Evolutionary conservation across 306 rosid genomes (phyloP).

Genomic region (Glycine latifolia): DNA sequence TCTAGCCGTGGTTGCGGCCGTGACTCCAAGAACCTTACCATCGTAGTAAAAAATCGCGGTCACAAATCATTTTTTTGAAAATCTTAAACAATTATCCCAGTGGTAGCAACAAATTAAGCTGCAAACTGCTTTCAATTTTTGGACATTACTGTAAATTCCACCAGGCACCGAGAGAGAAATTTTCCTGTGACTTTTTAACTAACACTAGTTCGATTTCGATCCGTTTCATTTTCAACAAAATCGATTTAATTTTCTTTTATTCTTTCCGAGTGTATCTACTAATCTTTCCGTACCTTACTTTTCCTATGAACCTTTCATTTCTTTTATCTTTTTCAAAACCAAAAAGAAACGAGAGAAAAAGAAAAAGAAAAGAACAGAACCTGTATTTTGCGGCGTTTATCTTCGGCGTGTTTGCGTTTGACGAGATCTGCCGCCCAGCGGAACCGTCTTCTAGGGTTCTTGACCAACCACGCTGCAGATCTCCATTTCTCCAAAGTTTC

Average conservation of each 20-base stretch:
- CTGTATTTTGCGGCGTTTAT: slow-evolving; percentile 57
- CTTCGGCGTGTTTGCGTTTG: slow-evolving; percentile 60
- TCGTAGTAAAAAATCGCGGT: too few relatives aligned
- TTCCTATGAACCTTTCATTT: too few relatives aligned
- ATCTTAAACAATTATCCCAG: too few relatives aligned
- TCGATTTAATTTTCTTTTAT: background rate
- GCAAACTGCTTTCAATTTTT: background rate
- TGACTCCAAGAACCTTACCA: too few relatives aligned
- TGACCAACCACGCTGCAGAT: slow-evolving; percentile 66
- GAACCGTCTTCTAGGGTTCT: slow-evolving; percentile 73
- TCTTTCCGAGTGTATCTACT: background rate
- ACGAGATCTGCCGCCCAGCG: slow-evolving; percentile 75
- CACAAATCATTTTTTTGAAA: too few relatives aligned
- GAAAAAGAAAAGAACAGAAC: slow-evolving; percentile 39
- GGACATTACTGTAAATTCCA: background rate
- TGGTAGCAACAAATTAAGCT: too few relatives aligned
- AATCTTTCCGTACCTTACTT: too few relatives aligned
- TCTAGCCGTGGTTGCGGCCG: too few relatives aligned
- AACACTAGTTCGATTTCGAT: background rate
- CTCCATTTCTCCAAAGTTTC: slow-evolving; percentile 67
- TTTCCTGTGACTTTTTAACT: background rate
- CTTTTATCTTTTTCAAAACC: too few relatives aligned
- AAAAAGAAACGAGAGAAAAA: background rate
- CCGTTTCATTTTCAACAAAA: background rate
- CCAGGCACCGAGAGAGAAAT: background rate